phyloP scores from a whole-genome alignment of 495 filamentous ascomycete species.

The Trichoderma orchidacearum region DNA sequence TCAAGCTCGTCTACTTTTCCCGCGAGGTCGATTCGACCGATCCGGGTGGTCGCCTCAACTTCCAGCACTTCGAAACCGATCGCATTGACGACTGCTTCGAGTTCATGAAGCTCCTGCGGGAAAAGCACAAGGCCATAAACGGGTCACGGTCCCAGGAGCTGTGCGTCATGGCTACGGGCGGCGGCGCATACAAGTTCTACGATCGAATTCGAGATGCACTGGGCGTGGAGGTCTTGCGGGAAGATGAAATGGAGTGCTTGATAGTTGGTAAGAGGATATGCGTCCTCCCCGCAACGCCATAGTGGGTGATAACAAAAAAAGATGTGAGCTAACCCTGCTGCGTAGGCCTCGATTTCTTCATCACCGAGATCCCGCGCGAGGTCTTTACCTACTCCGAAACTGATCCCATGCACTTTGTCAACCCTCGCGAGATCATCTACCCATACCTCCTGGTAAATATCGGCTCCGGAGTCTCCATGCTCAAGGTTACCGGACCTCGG shows the following conservation, averaged over 20 bases:
- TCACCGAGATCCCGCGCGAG: slow-evolving; percentile 89
- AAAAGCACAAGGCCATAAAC: slow-evolving; percentile 62
- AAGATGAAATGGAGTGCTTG: slow-evolving; percentile 98
- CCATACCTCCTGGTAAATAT: slow-evolving; percentile 98
- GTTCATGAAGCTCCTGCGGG: slow-evolving; percentile 71
- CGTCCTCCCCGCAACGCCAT: too few relatives aligned
- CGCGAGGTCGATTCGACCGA: slow-evolving; percentile 66
- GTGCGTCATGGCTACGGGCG: slow-evolving; percentile 88
- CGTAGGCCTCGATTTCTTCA: slow-evolving; percentile 90
- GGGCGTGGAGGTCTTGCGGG: slow-evolving; percentile 73
- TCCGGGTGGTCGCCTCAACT: slow-evolving; percentile 82
- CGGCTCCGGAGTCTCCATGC: slow-evolving; percentile 96
- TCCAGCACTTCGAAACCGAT: slow-evolving; percentile 90
- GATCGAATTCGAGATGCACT: slow-evolving; percentile 71
- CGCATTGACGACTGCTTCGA: slow-evolving; percentile 81
- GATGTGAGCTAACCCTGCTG: not conserved
- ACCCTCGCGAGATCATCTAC: slow-evolving; percentile 61
- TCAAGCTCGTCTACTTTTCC: slow-evolving; percentile 95
- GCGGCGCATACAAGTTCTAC: slow-evolving; percentile 91
- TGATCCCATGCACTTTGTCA: slow-evolving; percentile 73
- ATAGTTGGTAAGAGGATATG: slow-evolving; percentile 59
- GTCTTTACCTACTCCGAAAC: slow-evolving; percentile 91
- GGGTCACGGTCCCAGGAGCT: slow-evolving; percentile 49
- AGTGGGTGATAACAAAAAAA: not conserved
- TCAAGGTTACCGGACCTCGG: slow-evolving; percentile 85